A percentile compares a stretch with the other conserved stretches of the same genome.
phyloP scores from a whole-genome alignment of 2,329 filamentous ascomycete species.

The Fusarium nurragi region DNA sequence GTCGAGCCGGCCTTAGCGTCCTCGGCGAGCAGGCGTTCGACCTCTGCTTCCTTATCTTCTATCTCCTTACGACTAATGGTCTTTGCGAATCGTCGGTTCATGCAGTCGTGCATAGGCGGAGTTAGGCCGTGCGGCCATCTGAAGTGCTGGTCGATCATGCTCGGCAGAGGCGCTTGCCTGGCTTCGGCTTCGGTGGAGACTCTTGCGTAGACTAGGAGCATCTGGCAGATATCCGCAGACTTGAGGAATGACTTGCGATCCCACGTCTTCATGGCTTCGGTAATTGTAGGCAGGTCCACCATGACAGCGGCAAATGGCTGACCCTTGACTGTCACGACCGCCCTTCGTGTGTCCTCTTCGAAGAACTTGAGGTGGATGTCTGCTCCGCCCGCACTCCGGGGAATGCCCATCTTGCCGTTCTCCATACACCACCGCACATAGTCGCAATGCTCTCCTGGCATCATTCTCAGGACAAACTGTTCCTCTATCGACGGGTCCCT shows the following conservation, averaged over 20 bases:
- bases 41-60: conserved; percentile 82
- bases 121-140: conserved; percentile 88
- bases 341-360: conserved; percentile 76
- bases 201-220: conserved; percentile 80
- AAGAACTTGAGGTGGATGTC: conserved; percentile 86
- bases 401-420: conserved; percentile 78
- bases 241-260: conserved; percentile 90
- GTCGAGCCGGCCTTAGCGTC: conserved; percentile 71
- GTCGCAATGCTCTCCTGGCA: conserved; percentile 85
- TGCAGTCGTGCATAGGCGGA: conserved; percentile 86
- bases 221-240: conserved; percentile 87
- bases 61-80: conserved; percentile 84
- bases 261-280: conserved; percentile 94
- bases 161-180: conserved; percentile 71
- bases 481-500: conserved; percentile 88
- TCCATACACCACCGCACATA: conserved; percentile 80
- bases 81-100: conserved; percentile 84
- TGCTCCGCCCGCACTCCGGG: conserved; percentile 71
- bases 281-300: conserved; percentile 85
- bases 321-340: conserved; percentile 74
- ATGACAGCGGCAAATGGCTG: conserved; percentile 79
- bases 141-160: conserved; percentile 73
- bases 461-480: conserved; percentile 88
- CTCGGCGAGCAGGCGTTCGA: conserved; percentile 75
- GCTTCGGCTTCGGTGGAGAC: conserved; percentile 75